Base-by-base conservation (phyloP, 2,329 filamentous ascomycete species). In the Cordyceps cateniannulata region DNA sequence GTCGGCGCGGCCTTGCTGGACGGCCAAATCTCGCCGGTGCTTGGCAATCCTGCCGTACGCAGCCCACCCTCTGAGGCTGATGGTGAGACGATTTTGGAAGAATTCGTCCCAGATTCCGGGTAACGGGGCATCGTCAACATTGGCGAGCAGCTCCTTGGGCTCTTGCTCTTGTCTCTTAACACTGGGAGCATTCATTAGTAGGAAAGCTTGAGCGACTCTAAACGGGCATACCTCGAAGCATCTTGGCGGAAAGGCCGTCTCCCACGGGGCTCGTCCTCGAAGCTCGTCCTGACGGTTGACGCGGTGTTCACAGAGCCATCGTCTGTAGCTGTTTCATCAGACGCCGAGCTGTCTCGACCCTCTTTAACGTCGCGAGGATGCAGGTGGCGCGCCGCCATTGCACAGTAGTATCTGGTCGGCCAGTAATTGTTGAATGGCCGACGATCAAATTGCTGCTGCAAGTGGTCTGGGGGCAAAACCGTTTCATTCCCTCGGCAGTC, bases 371-470 rank as follows among this genome's bases (percentile, higher is more conserved):
- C 2, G 2, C 29, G 49, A 12, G 57, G 57, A 22, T 53, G 25
- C 3, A 60, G 22, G 18, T 53, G 16, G 8, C 49, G 49, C 16
- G 20, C 20, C 5, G 20, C n/a, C 57, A 60, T 60, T 1, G 47
- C 49, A 16, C 53, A 53, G 42, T 40, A 48, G 27, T 53, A 60
- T 1, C 5, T 53, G 0, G 14, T 14, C 16, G 57, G 57, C 57
- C 57, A 60, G 27, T 53, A 60, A 8, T 16, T 10, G 16, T 60
- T 60, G 49, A 47, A 60, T 14, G 49, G 57, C 20, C 5, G 6
- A 5, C 40, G 16, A 27, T 60, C 12, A 27, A 53, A 60, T 14
- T 14, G 38, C n/a, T 38, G 25, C 20, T 25, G 14, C 8, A 60
- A 27, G 16, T 53, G 3, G 20, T 47, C 16, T 16, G 24, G 9